Base-by-base conservation (phyloP, 169 alveolate species). In the Theileria parva region DNA sequence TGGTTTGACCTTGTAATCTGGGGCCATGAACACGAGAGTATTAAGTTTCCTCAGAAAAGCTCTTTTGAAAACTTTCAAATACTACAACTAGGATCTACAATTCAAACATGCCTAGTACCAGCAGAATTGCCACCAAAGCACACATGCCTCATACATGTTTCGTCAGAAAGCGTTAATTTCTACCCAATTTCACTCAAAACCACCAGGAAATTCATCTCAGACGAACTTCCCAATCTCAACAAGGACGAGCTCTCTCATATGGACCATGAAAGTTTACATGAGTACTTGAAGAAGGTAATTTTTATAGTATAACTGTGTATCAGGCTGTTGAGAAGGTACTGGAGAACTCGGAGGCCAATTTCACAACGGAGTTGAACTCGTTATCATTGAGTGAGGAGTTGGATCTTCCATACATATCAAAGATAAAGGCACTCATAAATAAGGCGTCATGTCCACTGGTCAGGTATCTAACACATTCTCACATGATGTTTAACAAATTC, bases 1-100 rank as follows among this genome's bases (percentile, higher is more conserved):
- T 77, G 87, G 86, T 23, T 85, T 48, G 87, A 85, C 70, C 74
- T 77, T 72, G 87, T 85, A 21, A 70, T 78, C 50, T 85, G 87
- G 91, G 91, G 99, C 13, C 99, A 97, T 87, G 99, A 97, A 78
- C 99, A 97, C 89, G 98, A 95, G 65, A 94, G 97, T 57, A 89
- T 92, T 34, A 93, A 95, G 28, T 78, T 86, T 17, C 89, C 96
- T 27, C 91, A 86, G 51, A 90, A 89, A 75, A 88, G 95, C 67
- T 73, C 77, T 50, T 92, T 90, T 72, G 86, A 86, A 30, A 94
- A 95, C 12, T 96, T 96, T 77, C 96, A 92, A 76, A 88, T 95
- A 74, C 79, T 95, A 53, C 97, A 97, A 74, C 96, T 97, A 72
- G 95, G 95, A 5, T 94, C 98, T 34, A 93, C 99, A 19, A 96